Percentiles rank a stretch among this genome's conserved stretches.
Conservation (phyloP, 352 stramenopile genomes). For the Phytophthora pinifolia region DNA sequence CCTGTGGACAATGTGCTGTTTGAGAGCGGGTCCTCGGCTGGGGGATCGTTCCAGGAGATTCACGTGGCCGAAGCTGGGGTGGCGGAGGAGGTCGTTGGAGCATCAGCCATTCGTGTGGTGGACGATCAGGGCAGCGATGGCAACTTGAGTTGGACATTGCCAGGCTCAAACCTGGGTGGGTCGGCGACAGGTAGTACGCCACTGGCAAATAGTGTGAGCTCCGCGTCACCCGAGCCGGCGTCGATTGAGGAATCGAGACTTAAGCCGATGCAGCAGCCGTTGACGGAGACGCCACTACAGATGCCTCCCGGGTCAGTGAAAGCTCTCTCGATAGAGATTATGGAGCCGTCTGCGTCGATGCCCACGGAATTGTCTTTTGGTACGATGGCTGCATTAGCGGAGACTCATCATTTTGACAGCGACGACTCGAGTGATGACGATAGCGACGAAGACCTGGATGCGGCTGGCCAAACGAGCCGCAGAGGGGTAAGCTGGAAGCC, state of each 20-base stretch:
- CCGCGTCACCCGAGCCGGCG: conserved; percentile 8
- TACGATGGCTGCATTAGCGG: conserved; percentile 25
- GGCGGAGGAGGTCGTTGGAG: background rate
- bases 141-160: conserved; percentile 20
- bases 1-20: conserved; percentile 23
- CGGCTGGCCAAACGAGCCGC: conserved; percentile 1
- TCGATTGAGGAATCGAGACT: background rate
- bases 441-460: conserved; percentile 8
- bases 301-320: background rate
- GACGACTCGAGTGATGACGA: conserved; percentile 28
- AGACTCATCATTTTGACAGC: conserved; percentile 32
- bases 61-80: conserved; percentile 12
- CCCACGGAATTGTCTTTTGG: conserved; percentile 23
- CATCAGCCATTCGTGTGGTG: background rate
- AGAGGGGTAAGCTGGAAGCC: conserved; percentile 5
- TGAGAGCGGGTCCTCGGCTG: conserved; percentile 14
- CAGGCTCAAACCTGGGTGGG: conserved; percentile 15
- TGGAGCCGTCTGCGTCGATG: conserved; percentile 1
- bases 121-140: conserved; percentile 22
- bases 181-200: conserved; percentile 12
- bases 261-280: background rate
- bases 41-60: conserved; percentile 25
- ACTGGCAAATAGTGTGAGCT: conserved; percentile 17
- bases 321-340: conserved; percentile 4
- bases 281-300: background rate